phyloP scores from a whole-genome alignment of 352 stramenopile genomes.

The Lagenidium giganteum region DNA sequence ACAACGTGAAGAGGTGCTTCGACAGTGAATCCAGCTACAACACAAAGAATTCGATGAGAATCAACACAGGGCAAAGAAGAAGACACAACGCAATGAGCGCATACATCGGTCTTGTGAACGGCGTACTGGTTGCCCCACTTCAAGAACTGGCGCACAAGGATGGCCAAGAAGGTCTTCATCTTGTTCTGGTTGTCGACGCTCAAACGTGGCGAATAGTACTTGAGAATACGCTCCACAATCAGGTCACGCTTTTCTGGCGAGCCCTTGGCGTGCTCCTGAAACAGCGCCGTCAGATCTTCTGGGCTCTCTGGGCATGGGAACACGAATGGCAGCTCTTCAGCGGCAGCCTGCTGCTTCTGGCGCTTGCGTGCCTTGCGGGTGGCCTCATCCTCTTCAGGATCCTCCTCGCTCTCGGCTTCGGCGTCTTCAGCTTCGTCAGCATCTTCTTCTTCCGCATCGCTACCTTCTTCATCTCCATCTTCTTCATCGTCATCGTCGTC shows the following conservation, averaged over 20 bases:
- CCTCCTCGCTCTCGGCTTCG: slow-evolving; percentile 85
- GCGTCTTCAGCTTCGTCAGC: slow-evolving; percentile 54
- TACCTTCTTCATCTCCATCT: slow-evolving; percentile 43
- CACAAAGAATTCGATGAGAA: slow-evolving; percentile 24
- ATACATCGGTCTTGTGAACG: slow-evolving; percentile 56
- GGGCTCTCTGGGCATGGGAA: slow-evolving; percentile 92
- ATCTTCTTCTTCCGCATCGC: slow-evolving; percentile 34
- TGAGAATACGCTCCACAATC: slow-evolving; percentile 92
- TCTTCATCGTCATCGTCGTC: slow-evolving; percentile 58
- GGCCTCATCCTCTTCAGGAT: slow-evolving; percentile 36
- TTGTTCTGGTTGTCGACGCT: slow-evolving; percentile 92
- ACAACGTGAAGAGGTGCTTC: slow-evolving; percentile 84
- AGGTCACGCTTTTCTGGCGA: slow-evolving; percentile 61
- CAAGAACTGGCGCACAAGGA: slow-evolving; percentile 92
- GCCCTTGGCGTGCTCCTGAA: slow-evolving; percentile 84
- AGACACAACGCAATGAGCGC: slow-evolving; percentile 5
- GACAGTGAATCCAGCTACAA: slow-evolving; percentile 77
- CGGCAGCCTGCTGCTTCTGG: slow-evolving; percentile 35
- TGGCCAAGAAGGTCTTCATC: slow-evolving; percentile 96
- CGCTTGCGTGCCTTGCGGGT: slow-evolving; percentile 41
- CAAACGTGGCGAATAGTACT: slow-evolving; percentile 91
- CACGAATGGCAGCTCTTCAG: slow-evolving; percentile 91
- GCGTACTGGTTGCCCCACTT: slow-evolving; percentile 82
- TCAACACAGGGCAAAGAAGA: not conserved
- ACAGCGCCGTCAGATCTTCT: slow-evolving; percentile 87